phyloP scores from a whole-genome alignment of 257 asterid genomes.

The Primulina huaijiensis region DNA sequence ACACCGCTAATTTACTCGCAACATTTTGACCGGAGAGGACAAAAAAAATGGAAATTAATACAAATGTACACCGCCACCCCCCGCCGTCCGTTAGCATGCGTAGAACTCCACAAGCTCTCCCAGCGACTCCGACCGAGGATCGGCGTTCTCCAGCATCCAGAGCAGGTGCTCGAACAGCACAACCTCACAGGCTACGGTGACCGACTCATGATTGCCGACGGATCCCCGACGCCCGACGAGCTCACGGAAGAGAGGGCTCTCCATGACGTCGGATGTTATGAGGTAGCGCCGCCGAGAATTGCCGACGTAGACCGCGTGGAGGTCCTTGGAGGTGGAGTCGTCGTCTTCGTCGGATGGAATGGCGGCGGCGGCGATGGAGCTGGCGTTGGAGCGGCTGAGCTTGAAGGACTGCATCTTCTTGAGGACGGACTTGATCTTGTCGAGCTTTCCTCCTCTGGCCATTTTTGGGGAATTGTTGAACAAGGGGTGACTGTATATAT shows the following conservation, averaged over 20 bases:
- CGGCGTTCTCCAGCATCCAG: slow-evolving; percentile 83
- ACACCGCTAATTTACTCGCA: not conserved
- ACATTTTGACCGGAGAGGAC: not conserved
- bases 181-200: slow-evolving; percentile 76
- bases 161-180: slow-evolving; percentile 88
- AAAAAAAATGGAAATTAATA: not conserved
- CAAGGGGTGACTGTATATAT: slow-evolving; percentile 32
- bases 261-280: slow-evolving; percentile 66
- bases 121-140: slow-evolving; percentile 79
- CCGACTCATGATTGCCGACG: slow-evolving; percentile 28
- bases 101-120: slow-evolving; percentile 72
- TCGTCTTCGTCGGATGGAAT: slow-evolving; percentile 39
- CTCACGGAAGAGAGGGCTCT: slow-evolving; percentile 84
- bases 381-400: slow-evolving; percentile 48
- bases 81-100: slow-evolving; percentile 45
- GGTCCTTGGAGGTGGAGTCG: slow-evolving; percentile 27
- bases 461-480: slow-evolving; percentile 35
- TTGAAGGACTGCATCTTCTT: slow-evolving; percentile 98
- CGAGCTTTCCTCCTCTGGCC: slow-evolving; percentile 88
- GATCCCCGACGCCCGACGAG: slow-evolving; percentile 47
- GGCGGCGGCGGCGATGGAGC: slow-evolving; percentile 48
- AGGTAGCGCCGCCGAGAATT: slow-evolving; percentile 84
- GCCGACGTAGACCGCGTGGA: slow-evolving; percentile 82
- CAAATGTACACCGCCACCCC: not conserved
- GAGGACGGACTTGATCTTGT: slow-evolving; percentile 77